These are phyloP conservation scores for Pseudognaphalium luteoalbum DNA, from an alignment of 129 eudicot genomes.

Conservation along the genomic window DNA sequence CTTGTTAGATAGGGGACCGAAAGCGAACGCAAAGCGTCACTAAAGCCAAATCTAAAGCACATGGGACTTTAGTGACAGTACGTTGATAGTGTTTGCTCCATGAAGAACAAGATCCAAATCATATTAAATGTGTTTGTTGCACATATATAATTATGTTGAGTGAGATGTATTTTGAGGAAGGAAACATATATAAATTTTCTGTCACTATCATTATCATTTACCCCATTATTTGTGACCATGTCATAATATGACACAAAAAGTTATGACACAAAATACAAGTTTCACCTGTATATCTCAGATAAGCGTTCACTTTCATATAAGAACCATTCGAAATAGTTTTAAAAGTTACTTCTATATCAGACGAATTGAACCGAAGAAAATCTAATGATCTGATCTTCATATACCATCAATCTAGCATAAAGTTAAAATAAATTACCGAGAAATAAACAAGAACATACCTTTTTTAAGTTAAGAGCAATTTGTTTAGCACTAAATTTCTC, in stretches of 20 bases:
- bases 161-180: background rate
- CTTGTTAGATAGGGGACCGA: slow-evolving; percentile 23
- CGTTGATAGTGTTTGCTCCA: slow-evolving; percentile 26
- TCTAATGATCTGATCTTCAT: too few species aligned
- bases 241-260: background rate
- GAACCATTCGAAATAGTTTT: too few species aligned
- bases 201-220: background rate
- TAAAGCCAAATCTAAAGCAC: slow-evolving; percentile 35
- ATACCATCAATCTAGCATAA: too few species aligned
- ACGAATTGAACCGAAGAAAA: too few species aligned
- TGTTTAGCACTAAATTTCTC: slow-evolving; percentile 75
- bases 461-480: slow-evolving; percentile 65
- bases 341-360: too few species aligned
- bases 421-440: background rate
- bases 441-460: slow-evolving; percentile 41
- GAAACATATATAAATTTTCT: background rate
- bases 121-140: slow-evolving; percentile 27
- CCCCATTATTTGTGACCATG: background rate
- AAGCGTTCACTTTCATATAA: too few species aligned
- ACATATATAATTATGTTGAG: background rate
- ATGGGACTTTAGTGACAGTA: slow-evolving; percentile 30
- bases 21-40: slow-evolving; percentile 28
- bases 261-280: too few species aligned
- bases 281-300: too few species aligned
- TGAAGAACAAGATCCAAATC: slow-evolving; percentile 31